Conservation (phyloP, 306 rosid genomes). For the Pterocarpus santalinus region DNA sequence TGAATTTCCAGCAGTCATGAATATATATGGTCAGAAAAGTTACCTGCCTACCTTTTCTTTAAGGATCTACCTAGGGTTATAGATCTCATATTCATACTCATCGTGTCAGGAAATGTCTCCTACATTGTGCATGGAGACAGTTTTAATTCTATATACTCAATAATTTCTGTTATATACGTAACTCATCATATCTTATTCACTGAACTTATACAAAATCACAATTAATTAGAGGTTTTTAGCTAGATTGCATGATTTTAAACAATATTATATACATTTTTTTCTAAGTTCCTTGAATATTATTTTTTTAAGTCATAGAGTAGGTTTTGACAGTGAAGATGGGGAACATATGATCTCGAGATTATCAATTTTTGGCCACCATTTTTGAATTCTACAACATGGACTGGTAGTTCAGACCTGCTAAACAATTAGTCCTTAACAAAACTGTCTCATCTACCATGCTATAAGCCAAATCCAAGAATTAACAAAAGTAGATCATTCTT, state of each 20-base stretch:
- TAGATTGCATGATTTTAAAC: neutral
- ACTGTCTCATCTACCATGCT: conserved; percentile 22
- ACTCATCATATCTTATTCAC: neutral
- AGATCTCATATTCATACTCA: conserved; percentile 29
- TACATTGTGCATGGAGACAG: conserved; percentile 6
- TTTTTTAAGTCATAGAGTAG: conserved; percentile 16
- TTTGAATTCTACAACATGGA: conserved; percentile 44
- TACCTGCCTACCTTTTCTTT: conserved; percentile 2
- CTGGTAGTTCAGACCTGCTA: conserved; percentile 40
- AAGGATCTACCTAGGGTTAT: conserved; percentile 29
- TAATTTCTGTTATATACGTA: neutral
- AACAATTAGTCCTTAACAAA: neutral
- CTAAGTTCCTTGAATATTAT: neutral
- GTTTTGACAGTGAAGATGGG: conserved; percentile 30
- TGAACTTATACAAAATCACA: neutral
- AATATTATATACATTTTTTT: neutral
- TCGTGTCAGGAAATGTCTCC: conserved; percentile 40
- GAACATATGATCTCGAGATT: conserved; percentile 45
- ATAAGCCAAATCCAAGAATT: conserved; percentile 8
- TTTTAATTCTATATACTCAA: neutral
- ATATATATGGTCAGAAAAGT: conserved; percentile 18
- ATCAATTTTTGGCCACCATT: conserved; percentile 39
- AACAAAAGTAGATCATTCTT: neutral
- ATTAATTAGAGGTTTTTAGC: too few relatives aligned
- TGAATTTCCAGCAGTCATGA: neutral